phyloP scores from a whole-genome alignment of 1,139 yeast species.

The Geotrichum citri-aurantii region DNA sequence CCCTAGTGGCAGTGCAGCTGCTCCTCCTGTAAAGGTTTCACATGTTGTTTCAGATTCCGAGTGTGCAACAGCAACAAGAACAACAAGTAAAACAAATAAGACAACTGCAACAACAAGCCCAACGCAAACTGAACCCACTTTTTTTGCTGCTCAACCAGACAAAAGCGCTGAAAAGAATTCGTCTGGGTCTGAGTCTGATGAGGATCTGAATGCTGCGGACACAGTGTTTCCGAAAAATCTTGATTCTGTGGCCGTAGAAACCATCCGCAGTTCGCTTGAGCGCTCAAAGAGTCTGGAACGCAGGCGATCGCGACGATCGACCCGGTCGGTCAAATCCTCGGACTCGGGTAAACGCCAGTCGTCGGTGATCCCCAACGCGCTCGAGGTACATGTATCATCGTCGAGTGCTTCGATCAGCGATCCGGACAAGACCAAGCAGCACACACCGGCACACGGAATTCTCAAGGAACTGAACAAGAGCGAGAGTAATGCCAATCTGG shows the following conservation, averaged over 20 bases:
- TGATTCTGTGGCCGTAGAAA: conserved; percentile 32
- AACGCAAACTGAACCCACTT: not conserved
- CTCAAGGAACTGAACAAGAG: conserved; percentile 20
- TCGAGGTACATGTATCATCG: conserved; percentile 28
- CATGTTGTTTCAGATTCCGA: conserved; percentile 28
- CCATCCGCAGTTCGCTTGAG: conserved; percentile 34
- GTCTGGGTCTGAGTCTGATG: conserved; percentile 21
- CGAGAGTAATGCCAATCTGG: not conserved
- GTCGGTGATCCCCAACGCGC: conserved; percentile 31
- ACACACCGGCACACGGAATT: conserved; percentile 25
- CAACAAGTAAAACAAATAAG: too few relatives aligned
- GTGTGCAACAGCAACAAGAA: too few relatives aligned
- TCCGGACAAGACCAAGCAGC: conserved; percentile 8
- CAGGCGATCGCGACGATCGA: conserved; percentile 30
- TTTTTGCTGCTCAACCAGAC: not conserved
- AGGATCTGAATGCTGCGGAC: conserved; percentile 28
- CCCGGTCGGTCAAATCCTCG: conserved; percentile 17
- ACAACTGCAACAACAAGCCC: not conserved
- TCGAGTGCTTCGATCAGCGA: conserved; percentile 7
- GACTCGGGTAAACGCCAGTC: conserved; percentile 18
- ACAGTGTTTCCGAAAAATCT: conserved; percentile 37
- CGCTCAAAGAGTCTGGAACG: conserved; percentile 36
- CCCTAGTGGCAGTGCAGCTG: conserved; percentile 10
- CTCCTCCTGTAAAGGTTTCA: conserved; percentile 22
- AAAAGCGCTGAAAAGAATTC: conserved; percentile 1